Percentiles rank a stretch among this genome's conserved stretches.
Evolutionary conservation across 2,329 filamentous ascomycete genomes (phyloP).

Genomic region (Arthrobotrys sphaeroides): DNA sequence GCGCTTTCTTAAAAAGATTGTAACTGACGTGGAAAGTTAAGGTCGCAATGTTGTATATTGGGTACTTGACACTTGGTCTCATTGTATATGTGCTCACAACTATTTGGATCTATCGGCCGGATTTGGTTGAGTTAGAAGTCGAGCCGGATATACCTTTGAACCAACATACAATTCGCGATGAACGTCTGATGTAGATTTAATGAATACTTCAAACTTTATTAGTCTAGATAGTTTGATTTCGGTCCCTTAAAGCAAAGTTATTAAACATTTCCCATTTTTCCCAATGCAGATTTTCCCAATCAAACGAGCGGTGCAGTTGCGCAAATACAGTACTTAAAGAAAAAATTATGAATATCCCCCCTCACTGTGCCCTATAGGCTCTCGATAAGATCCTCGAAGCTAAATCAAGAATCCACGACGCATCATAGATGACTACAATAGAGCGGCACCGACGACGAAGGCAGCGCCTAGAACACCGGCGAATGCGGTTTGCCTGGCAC

Average conservation of each 20-base stretch:
- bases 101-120: background rate
- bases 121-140: too few relatives aligned
- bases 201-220: background rate
- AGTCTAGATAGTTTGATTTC: background rate
- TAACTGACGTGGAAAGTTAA: background rate
- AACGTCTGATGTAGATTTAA: too few relatives aligned
- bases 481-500: slow-evolving; percentile 2
- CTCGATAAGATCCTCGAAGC: background rate
- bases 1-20: too few relatives aligned
- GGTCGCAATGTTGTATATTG: background rate
- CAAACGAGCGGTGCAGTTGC: too few relatives aligned
- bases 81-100: background rate
- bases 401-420: too few relatives aligned
- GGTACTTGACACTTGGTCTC: background rate
- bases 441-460: slow-evolving; percentile 2
- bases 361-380: too few relatives aligned
- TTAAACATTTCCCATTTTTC: background rate
- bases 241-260: too few relatives aligned
- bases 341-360: too few relatives aligned
- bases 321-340: too few relatives aligned
- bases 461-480: slow-evolving; percentile 14
- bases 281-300: background rate
- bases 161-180: too few relatives aligned
- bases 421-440: too few relatives aligned
- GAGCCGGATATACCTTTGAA: too few relatives aligned